These are phyloP conservation scores for Kluyveromyces nonfermentans DNA, from an alignment of 805 yeast species.

Conservation along the genomic window DNA sequence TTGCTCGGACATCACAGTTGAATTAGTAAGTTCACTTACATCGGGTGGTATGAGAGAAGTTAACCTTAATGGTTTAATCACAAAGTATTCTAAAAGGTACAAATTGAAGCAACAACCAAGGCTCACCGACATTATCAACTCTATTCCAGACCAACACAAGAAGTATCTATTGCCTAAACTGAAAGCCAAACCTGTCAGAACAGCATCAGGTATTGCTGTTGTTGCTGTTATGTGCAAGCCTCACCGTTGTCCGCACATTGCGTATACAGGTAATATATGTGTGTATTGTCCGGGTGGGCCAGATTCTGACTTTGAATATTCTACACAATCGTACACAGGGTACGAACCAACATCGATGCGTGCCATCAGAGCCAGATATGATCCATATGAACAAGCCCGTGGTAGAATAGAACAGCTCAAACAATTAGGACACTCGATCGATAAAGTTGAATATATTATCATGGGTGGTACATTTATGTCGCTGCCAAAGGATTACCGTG, in stretches of 20 bases:
- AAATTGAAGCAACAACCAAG: constrained; percentile 88
- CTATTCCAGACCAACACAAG: constrained; percentile 93
- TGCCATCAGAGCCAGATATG: constrained; percentile 97
- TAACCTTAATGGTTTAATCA: constrained; percentile 83
- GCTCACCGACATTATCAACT: constrained; percentile 84
- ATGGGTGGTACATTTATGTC: constrained; percentile 99
- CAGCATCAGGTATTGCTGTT: constrained; percentile 97
- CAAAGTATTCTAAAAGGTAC: constrained; percentile 79
- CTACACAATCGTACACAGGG: constrained; percentile 97
- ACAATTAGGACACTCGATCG: constrained; percentile 92
- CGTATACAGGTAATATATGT: constrained; percentile 96
- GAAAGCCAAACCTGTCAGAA: constrained; percentile 97
- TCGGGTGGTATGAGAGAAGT: constrained; percentile 40
- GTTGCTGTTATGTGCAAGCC: constrained; percentile 99
- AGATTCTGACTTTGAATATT: constrained; percentile 94
- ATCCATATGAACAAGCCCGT: constrained; percentile 96
- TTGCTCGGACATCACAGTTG: constrained; percentile 85
- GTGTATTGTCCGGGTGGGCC: constrained; percentile 99
- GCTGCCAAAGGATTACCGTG: constrained; percentile 80
- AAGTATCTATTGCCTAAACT: constrained; percentile 85
- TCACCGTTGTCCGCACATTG: constrained; percentile 97
- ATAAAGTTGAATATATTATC: constrained; percentile 92
- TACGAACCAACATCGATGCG: constrained; percentile 99
- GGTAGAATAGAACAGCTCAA: constrained; percentile 94
- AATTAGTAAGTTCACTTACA: constrained; percentile 68